These are phyloP conservation scores for Isatis lusitanica DNA, from an alignment of 441 rosid genomes.

Conservation along the genomic window DNA sequence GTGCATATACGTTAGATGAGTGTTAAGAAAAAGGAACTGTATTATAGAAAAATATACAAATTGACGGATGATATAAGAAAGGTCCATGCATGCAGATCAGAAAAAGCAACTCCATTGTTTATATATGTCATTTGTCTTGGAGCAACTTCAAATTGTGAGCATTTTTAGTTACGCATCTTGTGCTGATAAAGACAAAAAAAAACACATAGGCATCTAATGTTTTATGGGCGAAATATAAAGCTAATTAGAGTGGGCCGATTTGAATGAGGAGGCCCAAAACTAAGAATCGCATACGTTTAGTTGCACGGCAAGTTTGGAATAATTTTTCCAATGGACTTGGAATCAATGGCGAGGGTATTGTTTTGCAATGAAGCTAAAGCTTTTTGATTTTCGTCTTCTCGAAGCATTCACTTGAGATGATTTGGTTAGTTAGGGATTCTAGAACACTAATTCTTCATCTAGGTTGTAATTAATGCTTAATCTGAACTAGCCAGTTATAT, in stretches of 20 bases:
- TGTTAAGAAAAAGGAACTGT: no score
- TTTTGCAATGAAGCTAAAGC: constrained; percentile 5
- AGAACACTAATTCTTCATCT: no score
- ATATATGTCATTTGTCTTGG: not conserved
- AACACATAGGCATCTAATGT: not conserved
- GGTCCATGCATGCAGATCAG: constrained; percentile 16
- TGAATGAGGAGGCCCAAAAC: not conserved
- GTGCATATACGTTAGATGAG: not conserved
- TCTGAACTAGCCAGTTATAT: no score
- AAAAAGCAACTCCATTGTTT: not conserved
- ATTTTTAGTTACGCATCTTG: not conserved
- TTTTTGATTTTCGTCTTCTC: not conserved
- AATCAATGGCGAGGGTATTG: not conserved
- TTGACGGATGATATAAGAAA: not conserved
- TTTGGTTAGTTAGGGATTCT: no score
- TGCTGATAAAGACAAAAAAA: not conserved
- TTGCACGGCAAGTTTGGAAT: not conserved
- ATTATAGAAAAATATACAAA: no score
- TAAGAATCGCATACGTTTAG: not conserved
- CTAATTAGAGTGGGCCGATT: not conserved
- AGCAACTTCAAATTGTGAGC: not conserved
- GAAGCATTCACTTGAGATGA: not conserved
- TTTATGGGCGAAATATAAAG: not conserved
- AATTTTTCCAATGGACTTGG: not conserved
- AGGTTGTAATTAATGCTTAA: no score